Evolutionary conservation across 2,329 filamentous ascomycete genomes (phyloP), one percentile per base, ranked within the genome.

Genomic region (Trichoderma atroviride): DNA sequence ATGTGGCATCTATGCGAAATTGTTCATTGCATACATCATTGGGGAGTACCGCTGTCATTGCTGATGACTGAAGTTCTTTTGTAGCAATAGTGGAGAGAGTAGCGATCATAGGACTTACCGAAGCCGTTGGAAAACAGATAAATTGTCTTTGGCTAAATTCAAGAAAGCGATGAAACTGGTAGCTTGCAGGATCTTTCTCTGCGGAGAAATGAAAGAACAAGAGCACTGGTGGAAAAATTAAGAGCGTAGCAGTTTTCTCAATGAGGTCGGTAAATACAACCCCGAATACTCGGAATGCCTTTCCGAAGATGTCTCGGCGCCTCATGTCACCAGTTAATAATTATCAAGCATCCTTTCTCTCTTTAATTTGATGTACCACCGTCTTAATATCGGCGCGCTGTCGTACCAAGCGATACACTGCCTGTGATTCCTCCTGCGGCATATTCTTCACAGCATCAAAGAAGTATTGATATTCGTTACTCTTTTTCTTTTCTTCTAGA

Each of bases 301-400:
- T 13, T 13, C 2, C 33, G 10, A 11, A 35, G 33, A 35, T 13
- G 33, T 35, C 33, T 47, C 78, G 78, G 31, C 73, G 76, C 2
- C 76, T 72, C 4, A 77, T 73, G 66, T 81, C 78, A 7, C 79
- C 78, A 1, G 72, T 63, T 5, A 77, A 63, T 6, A 80, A 60
- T 14, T n/a, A 43, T n/a, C 6, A 43, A 13, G 79, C 69, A 69
- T 80, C 77, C n/a, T 80, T 77, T 22, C 80, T 79, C 50, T 77
- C 74, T 55, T 74, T 74, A 65, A 80, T 75, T 52, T 78, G 76
- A 16, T 75, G 75, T 19, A 80, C 55, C 40, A 81, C 75, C 9
- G 74, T 70, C n/a, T 67, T 67, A 9, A 75, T 72, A 58, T 78
- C 76, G 5, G 27, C 55, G 40, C 70, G 70, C 19, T n/a, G 69